A percentile compares a stretch with the other conserved stretches of the same genome.
Evolutionary conservation across 2,329 filamentous ascomycete species (phyloP).

Genomic region (Cercospora zeina): DNA sequence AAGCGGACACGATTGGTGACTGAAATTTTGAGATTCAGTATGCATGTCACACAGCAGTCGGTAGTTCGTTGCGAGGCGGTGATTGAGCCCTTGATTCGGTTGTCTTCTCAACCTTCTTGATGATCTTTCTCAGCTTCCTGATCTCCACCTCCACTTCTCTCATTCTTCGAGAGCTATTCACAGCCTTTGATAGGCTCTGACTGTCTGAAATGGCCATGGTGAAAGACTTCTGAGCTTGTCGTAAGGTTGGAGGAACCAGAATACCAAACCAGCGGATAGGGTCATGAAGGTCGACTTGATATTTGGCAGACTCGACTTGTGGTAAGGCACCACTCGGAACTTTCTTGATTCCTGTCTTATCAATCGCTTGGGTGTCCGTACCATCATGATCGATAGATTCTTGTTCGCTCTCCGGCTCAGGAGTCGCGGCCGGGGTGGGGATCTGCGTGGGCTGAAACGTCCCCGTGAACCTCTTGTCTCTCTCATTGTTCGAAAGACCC

Average conservation of each 20-base stretch:
- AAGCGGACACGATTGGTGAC: too few relatives aligned
- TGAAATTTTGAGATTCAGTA: not conserved
- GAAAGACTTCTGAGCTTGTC: constrained; percentile 61
- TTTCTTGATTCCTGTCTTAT: not conserved
- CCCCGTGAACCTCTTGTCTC: not conserved
- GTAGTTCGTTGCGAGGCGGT: not conserved
- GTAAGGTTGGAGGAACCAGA: constrained; percentile 51
- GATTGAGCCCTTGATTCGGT: not conserved
- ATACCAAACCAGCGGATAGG: constrained; percentile 61
- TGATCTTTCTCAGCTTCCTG: constrained; percentile 54
- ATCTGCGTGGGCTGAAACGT: constrained; percentile 20
- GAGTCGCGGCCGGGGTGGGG: constrained; percentile 43
- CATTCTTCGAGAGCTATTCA: constrained; percentile 62
- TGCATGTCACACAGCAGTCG: not conserved
- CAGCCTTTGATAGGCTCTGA: constrained; percentile 58
- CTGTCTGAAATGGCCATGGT: constrained; percentile 56
- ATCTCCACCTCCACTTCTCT: constrained; percentile 67
- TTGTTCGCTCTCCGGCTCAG: constrained; percentile 42
- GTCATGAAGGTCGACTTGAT: constrained; percentile 43
- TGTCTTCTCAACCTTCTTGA: constrained; percentile 43
- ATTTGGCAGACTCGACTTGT: constrained; percentile 6
- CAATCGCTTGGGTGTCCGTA: not conserved
- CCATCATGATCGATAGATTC: not conserved
- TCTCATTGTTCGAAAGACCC: not conserved
- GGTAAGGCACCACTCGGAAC: not conserved